Base-by-base conservation (phyloP, 202 grass and related monocot species). In the Dendrocalamus latiflorus region DNA sequence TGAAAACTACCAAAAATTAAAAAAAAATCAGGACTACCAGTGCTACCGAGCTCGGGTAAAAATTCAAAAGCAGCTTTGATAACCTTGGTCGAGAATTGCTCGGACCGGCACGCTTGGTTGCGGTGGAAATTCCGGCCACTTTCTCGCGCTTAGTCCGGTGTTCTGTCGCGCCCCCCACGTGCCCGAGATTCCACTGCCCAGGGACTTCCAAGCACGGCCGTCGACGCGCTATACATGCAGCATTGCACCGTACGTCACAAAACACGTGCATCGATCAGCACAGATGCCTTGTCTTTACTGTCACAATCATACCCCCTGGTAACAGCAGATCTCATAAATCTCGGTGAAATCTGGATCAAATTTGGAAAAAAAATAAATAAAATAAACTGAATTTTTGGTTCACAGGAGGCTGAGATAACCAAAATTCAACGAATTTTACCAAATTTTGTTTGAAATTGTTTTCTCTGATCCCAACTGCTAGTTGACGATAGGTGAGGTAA, bases 111-210 rank as follows among this genome's bases (percentile, higher is more conserved):
- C 28, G 28, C 60, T 11, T 17, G 6, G 28, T 4, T 12, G 8
- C 55, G 37, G 72, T 76, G 82, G 51, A 77, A 77, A 39, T 24
- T 30, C 63, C 37, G 17, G n/a, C 1, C 18, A 17, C n/a, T 84
- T 77, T 61, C 73, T 84, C 51, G 41, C 65, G 28, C 14, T 39
- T 62, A 63, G 65, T 78, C 67, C 75, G 56, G 34, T 13, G 33
- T 42, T 34, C 12, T 33, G 21, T 11, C 45, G 14, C 22, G 44
- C 15, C 15, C 30, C 75, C 75, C 83, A 79, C 75, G 75, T 73
- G 83, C 39, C 36, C 22, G 0, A 79, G 83, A 86, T 79, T 86
- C 83, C 75, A 47, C 30, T 1, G 57, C 67, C 56, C 41, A 70
- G 67, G 55, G 36, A 86, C 83, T 38, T 86, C 36, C 64, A 30